Base-by-base conservation (phyloP, 1,284 basidiomycete genomes). In the Testicularia cyperi region DNA sequence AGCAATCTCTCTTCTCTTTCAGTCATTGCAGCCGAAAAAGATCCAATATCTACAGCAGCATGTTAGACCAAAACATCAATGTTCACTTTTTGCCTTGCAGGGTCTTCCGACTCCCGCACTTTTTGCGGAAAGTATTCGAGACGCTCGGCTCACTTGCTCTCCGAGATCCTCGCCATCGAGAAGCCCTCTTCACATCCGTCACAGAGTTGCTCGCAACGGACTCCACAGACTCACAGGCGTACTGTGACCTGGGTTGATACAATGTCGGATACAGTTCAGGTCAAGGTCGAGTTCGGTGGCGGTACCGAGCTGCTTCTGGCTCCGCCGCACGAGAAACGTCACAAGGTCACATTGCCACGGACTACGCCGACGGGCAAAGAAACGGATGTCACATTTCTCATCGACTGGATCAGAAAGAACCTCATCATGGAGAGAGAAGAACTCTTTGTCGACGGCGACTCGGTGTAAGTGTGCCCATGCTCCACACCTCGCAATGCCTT, bases 391-490 rank as follows among this genome's bases (percentile, higher is more conserved):
- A 79, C 83, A 2, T 87, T 85, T 74, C 81, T 97, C 29, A 86
- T 97, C 30, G 81, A 83, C 45, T 85, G 88, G 79, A 83, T 98
- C 64, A 83, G 85, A 54, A 83, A 86, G 49, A 84, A 88, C 67
- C 76, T 92, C 43, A 81, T 97, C 65, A 86, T 83, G 58, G 91
- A 94, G 73, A 81, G 94, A 14, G 84, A 84, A 29, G 92, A 95
- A 73, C 81, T 98, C 49, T 97, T 98, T 73, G 83, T 88, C 38
- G 92, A 96, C 56, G 85, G 86, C 6, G 85, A 84, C 22, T 89
- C 86, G 27, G 88, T 96, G 92, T 95, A 77, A 79, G 88, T 84
- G 21, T 12, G 9, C 13, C 5, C 13, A 12, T 4, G n/a, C 2
- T 16, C 20, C 7, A 6, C 27, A 44, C 24, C 25, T 26, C 16